Percentiles rank a stretch among this genome's conserved stretches.
phyloP scores from a whole-genome alignment of 352 stramenopile species.

The Aphanomyces stellatus region DNA sequence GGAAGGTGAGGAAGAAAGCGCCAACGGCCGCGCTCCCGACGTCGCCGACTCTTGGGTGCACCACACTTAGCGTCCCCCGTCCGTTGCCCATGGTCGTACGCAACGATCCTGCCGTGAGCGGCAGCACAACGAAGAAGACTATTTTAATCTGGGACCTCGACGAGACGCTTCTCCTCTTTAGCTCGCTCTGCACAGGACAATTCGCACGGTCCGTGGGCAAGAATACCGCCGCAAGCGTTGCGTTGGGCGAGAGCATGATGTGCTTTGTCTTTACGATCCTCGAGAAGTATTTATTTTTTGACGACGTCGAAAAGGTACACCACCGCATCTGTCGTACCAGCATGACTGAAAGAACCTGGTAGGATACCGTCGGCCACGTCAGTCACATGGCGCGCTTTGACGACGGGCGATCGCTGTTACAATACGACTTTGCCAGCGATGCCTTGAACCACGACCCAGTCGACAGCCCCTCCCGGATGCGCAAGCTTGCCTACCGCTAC shows the following conservation, averaged over 20 bases:
- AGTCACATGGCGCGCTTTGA: slow-evolving; percentile 16
- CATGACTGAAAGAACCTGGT: not conserved
- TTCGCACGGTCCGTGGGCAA: slow-evolving; percentile 58
- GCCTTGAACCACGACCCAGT: not conserved
- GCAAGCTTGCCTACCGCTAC: slow-evolving; percentile 31
- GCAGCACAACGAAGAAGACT: not conserved
- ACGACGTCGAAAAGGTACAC: slow-evolving; percentile 66
- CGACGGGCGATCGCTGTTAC: not conserved
- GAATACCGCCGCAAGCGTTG: slow-evolving; percentile 45
- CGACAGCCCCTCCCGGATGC: not conserved
- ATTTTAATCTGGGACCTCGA: slow-evolving; percentile 79
- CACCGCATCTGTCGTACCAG: too few relatives aligned
- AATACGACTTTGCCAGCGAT: slow-evolving; percentile 15
- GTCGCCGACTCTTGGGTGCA: too few relatives aligned
- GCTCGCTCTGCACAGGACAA: slow-evolving; percentile 62
- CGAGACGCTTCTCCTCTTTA: slow-evolving; percentile 75
- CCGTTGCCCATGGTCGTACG: too few relatives aligned
- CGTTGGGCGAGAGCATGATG: slow-evolving; percentile 79
- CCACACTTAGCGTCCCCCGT: too few relatives aligned
- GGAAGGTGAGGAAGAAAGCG: not conserved
- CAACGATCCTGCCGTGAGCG: not conserved
- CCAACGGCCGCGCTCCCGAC: not conserved
- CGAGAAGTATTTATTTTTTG: slow-evolving; percentile 81
- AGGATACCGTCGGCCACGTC: slow-evolving; percentile 15
- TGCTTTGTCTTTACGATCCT: slow-evolving; percentile 68